Evolutionary conservation across 495 filamentous ascomycete genomes (phyloP).

Genomic region (Aspergillus kassunensis): DNA sequence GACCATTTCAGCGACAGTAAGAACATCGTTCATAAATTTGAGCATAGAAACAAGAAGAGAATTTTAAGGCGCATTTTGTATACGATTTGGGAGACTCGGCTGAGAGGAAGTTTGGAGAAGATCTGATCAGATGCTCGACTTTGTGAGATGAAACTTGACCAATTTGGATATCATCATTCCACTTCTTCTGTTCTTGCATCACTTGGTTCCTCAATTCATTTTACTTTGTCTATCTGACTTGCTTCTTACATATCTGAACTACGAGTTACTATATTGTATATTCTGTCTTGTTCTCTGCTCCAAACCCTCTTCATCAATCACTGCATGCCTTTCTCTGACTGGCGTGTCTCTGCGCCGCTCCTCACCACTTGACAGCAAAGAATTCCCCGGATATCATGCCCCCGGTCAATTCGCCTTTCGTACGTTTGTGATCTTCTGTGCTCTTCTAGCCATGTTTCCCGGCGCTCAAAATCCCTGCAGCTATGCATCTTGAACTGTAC

Average conservation of each 20-base stretch:
- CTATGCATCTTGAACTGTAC: too few relatives aligned
- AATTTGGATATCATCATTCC: background rate
- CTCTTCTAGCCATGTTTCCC: too few relatives aligned
- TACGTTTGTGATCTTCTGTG: conserved; percentile 14
- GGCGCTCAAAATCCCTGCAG: too few relatives aligned
- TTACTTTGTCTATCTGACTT: background rate
- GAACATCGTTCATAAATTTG: background rate
- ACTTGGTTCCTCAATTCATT: conserved; percentile 5
- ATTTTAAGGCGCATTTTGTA: background rate
- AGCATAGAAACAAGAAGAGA: background rate
- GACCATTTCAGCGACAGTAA: background rate
- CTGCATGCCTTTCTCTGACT: conserved; percentile 10
- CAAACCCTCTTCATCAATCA: background rate
- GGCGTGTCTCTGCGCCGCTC: conserved; percentile 13
- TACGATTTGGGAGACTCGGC: background rate
- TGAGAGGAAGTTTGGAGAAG: conserved; percentile 3
- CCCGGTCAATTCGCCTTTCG: conserved; percentile 26
- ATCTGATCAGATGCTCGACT: background rate
- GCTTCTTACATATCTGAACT: too few relatives aligned
- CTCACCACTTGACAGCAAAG: background rate
- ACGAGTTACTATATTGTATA: background rate
- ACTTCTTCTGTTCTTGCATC: conserved; percentile 3
- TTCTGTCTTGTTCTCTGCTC: background rate
- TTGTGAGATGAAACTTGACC: background rate
- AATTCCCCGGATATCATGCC: conserved; percentile 22